Base-by-base conservation (phyloP, 805 yeast species). In the Starmerella stellata region DNA sequence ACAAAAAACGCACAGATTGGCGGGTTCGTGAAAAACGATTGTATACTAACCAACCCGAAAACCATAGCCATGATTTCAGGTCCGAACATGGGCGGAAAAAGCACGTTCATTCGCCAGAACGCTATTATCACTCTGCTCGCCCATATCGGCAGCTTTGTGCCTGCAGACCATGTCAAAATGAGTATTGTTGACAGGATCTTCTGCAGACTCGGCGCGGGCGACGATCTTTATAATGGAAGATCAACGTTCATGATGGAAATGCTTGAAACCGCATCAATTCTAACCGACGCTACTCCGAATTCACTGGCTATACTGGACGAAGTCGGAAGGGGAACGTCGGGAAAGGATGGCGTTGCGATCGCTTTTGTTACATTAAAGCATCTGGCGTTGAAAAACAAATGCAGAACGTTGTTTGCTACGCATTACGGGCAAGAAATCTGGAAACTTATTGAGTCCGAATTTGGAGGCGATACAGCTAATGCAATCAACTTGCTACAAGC, bases 201-300 rank as follows among this genome's bases (percentile, higher is more conserved):
- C 51, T 75, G 90, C 18, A 63, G 95, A 21, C 74, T 81, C 52
- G 83, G 95, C 0, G 75, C 81, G 0, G 66, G 64, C 11, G 95
- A 83, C 58, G 81, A 81, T 50, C 66, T 83, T 21, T 70, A 70
- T 43, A 67, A 72, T 35, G 83, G 83, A 31, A 70, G 77, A 50
- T 77, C 90, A n/a, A 82, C 95, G 0, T 83, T 83, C 51, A 80
- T 82, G 93, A 80, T 78, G 14, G 95, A 83, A 50, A 81, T 83
- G 93, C 65, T 75, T 30, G 95, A 83, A 53, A 77, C 93, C 2
- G 71, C 81, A 2, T 59, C 64, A 33, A 81, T 83, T 27, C 54
- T 83, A 28, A 61, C 68, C 29, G 68, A 71, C 32, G 76, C 92
- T 7, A 75, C 90, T 0, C 48, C 60, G 1, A 60, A 66, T 27